These are phyloP conservation scores for Zasmidium cellare DNA, from an alignment of 2,329 filamentous ascomycete species.

Conservation along the genomic window DNA sequence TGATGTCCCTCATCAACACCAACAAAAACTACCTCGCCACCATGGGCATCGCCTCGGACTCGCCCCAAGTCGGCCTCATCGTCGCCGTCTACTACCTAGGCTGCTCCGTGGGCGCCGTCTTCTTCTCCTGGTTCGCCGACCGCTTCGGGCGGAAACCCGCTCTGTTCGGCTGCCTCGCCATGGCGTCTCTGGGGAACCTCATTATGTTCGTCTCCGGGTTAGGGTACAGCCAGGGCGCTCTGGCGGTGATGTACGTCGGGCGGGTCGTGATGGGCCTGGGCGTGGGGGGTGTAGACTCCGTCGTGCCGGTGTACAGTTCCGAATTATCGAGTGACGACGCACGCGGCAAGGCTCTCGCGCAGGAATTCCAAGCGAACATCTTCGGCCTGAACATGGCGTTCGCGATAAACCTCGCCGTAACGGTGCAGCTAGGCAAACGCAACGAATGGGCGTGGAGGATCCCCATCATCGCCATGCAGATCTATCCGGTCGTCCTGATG, in stretches of 20 bases:
- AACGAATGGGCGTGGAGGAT: conserved; percentile 63
- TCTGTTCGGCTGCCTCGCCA: conserved; percentile 57
- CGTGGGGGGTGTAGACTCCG: conserved; percentile 61
- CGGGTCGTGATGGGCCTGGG: conserved; percentile 58
- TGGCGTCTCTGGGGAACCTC: conserved; percentile 56
- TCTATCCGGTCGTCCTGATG: conserved; percentile 57
- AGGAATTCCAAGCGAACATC: conserved; percentile 67
- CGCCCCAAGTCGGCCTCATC: conserved; percentile 58
- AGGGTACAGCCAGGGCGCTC: conserved; percentile 40
- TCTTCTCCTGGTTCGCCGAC: conserved; percentile 59
- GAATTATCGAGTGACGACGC: conserved; percentile 59
- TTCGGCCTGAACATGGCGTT: conserved; percentile 63
- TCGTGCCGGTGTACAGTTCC: conserved; percentile 61
- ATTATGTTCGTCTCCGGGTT: conserved; percentile 62
- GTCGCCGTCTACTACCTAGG: conserved; percentile 64
- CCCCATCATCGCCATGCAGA: conserved; percentile 62
- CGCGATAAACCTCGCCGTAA: conserved; percentile 58
- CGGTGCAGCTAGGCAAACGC: conserved; percentile 54
- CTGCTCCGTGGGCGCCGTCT: conserved; percentile 58
- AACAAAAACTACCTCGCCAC: conserved; percentile 95
- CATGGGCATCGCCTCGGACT: conserved; percentile 95
- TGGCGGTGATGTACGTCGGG: conserved; percentile 53
- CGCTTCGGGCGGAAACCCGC: conserved; percentile 54
- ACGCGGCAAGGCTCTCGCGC: conserved; percentile 58
- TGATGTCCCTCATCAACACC: conserved; percentile 58